Conservation (phyloP, 1,284 basidiomycete species). For the Cronartium quercuum region DNA sequence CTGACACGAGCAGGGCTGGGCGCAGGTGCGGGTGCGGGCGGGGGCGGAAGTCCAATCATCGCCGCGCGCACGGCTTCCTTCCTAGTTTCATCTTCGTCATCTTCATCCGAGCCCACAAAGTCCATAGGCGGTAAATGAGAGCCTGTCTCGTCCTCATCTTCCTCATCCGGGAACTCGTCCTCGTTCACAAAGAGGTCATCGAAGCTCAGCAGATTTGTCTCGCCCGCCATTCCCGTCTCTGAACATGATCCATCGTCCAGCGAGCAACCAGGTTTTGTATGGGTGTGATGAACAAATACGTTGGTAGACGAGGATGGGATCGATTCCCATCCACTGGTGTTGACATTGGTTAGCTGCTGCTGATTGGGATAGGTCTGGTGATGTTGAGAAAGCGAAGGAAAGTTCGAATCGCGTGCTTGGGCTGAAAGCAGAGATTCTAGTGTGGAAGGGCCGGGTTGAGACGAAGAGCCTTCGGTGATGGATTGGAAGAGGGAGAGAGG, state of each 20-base stretch:
- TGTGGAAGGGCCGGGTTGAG: not conserved
- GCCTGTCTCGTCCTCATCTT: not conserved
- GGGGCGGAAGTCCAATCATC: not conserved
- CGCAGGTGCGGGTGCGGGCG: not conserved
- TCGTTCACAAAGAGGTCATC: not conserved
- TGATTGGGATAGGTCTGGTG: too few relatives aligned
- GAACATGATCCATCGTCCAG: not conserved
- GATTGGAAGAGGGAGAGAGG: not conserved
- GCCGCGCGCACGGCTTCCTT: slow-evolving; percentile 19
- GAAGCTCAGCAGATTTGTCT: not conserved
- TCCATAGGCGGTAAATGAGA: too few relatives aligned
- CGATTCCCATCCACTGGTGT: too few relatives aligned
- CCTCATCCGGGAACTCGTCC: not conserved
- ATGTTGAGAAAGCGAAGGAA: too few relatives aligned
- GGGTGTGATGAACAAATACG: not conserved
- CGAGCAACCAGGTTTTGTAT: not conserved
- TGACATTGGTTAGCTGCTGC: too few relatives aligned
- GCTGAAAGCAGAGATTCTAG: not conserved
- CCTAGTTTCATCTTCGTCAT: slow-evolving; percentile 14
- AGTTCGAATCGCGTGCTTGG: too few relatives aligned
- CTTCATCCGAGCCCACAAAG: too few relatives aligned
- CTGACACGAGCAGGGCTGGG: not conserved
- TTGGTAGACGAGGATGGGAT: not conserved
- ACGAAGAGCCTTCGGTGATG: not conserved
- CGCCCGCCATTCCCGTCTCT: not conserved